Conservation (phyloP, 768 basidiomycete species). For the Tulasnella sp. region DNA sequence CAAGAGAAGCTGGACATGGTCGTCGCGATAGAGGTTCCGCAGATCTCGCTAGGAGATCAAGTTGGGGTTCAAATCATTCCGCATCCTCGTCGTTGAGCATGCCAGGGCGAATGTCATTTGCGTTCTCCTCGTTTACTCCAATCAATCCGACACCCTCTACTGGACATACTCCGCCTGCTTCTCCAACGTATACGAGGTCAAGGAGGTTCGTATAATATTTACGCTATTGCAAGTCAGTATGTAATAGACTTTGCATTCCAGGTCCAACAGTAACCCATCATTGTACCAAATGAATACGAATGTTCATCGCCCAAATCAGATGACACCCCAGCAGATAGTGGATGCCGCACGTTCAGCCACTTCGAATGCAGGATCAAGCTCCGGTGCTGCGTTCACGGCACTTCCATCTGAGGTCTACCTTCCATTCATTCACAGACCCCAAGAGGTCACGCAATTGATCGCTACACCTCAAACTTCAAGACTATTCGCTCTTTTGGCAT, state of each 20-base stretch:
- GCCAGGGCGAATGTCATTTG: constrained; percentile 41
- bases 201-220: too few relatives aligned
- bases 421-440: constrained; percentile 73
- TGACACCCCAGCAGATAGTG: constrained; percentile 16
- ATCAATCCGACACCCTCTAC: constrained; percentile 20
- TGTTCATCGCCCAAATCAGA: background rate
- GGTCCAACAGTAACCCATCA: background rate
- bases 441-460: constrained; percentile 60
- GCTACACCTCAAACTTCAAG: constrained; percentile 50
- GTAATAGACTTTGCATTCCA: background rate
- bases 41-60: constrained; percentile 8
- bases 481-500: constrained; percentile 61
- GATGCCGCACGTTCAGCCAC: background rate
- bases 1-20: background rate
- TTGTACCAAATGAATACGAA: background rate
- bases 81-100: constrained; percentile 24
- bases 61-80: constrained; percentile 26
- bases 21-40: constrained; percentile 6
- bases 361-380: background rate
- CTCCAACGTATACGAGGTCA: too few relatives aligned
- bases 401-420: constrained; percentile 67
- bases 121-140: constrained; percentile 47
- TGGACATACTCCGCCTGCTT: constrained; percentile 3
- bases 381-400: constrained; percentile 54
- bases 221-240: too few relatives aligned